Conservation (phyloP, 2,329 filamentous ascomycete species). For the Cordyceps pruinosa region DNA sequence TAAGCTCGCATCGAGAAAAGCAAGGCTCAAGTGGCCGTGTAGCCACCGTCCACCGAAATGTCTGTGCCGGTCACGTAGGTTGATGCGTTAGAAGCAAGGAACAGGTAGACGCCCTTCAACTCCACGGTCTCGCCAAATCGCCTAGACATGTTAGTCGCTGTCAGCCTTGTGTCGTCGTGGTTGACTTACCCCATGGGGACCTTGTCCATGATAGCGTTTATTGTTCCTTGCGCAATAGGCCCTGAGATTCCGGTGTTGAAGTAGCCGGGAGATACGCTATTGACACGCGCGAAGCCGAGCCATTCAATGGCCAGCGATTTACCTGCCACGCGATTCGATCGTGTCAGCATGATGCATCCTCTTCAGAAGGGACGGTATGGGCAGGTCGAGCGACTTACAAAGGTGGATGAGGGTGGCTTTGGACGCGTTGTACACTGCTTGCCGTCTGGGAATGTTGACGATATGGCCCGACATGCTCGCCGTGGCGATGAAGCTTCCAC, state of each 20-base stretch:
- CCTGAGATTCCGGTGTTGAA: conserved; percentile 4
- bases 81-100: conserved; percentile 17
- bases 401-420: conserved; percentile 1
- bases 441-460: conserved; percentile 10
- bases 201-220: conserved; percentile 3
- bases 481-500: conserved; percentile 70
- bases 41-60: conserved; percentile 17
- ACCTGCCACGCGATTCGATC: background rate
- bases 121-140: conserved; percentile 5
- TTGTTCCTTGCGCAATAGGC: background rate
- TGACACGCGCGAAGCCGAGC: conserved; percentile 6
- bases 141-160: background rate
- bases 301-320: conserved; percentile 8
- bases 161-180: background rate
- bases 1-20: no score
- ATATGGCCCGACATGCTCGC: conserved; percentile 74
- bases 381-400: background rate
- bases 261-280: conserved; percentile 6
- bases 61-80: conserved; percentile 19
- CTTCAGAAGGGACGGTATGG: background rate
- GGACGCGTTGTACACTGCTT: conserved; percentile 3
- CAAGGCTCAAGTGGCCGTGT: conserved; percentile 9
- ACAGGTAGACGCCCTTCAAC: conserved; percentile 1
- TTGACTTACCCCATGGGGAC: conserved; percentile 4
- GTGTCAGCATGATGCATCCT: background rate